Conservation (phyloP, 2,329 filamentous ascomycete genomes). For the Xylaria sp. region DNA sequence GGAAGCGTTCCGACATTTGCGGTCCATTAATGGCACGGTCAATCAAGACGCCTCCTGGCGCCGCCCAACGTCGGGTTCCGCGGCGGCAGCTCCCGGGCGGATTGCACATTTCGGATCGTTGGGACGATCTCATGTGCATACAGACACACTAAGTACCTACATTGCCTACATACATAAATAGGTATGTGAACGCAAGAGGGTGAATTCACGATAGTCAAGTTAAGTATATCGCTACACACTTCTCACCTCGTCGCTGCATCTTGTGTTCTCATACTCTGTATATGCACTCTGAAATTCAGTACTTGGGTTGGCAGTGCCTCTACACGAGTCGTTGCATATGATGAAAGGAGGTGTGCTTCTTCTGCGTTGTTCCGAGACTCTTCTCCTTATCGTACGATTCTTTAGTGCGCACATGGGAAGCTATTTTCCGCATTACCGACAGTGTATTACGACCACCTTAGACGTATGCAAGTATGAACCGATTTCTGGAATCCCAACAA, state of each 20-base stretch:
- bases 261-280: no score
- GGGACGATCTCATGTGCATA: not conserved
- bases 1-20: slow-evolving; percentile 1
- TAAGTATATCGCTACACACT: no score
- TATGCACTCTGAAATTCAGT: not conserved
- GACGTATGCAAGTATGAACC: slow-evolving; percentile 31
- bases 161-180: not conserved
- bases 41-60: not conserved
- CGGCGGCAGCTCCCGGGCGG: slow-evolving; percentile 19
- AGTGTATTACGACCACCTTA: slow-evolving; percentile 15
- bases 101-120: slow-evolving; percentile 7
- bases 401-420: slow-evolving; percentile 21
- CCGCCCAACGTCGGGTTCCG: slow-evolving; percentile 12
- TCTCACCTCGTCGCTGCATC: no score
- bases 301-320: not conserved
- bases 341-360: not conserved
- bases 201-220: no score
- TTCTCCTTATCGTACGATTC: slow-evolving; percentile 28
- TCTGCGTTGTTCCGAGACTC: slow-evolving; percentile 17
- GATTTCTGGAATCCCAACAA: slow-evolving; percentile 19
- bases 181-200: no score
- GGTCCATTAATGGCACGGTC: slow-evolving; percentile 11
- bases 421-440: slow-evolving; percentile 16
- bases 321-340: not conserved
- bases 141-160: not conserved